Evolutionary conservation across 2,329 filamentous ascomycete genomes (phyloP).

Genomic region (Colletotrichum tropicicola): DNA sequence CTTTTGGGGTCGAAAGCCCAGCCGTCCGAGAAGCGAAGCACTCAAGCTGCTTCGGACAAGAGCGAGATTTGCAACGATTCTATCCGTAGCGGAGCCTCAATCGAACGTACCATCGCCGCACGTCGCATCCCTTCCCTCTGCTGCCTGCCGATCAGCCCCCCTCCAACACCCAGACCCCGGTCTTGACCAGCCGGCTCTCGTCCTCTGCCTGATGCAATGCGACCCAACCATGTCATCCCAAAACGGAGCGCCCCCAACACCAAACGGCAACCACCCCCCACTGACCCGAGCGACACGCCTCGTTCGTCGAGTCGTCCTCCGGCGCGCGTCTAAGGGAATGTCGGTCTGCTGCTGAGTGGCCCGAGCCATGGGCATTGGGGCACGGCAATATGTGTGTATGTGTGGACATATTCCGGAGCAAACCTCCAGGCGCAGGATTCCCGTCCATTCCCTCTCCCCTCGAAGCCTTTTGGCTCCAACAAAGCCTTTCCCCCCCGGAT

Average conservation of each 20-base stretch:
- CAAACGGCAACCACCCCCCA: neutral
- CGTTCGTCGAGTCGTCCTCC: neutral
- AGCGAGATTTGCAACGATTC: too few relatives aligned
- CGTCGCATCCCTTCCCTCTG: neutral
- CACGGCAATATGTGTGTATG: neutral
- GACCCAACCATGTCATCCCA: neutral
- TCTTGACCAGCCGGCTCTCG: constrained; percentile 1
- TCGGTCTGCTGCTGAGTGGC: neutral
- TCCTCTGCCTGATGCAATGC: constrained; percentile 1
- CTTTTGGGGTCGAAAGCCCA: too few relatives aligned
- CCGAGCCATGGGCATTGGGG: neutral
- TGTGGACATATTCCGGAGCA: too few relatives aligned
- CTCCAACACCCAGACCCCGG: neutral
- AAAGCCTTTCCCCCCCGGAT: neutral
- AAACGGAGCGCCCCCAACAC: neutral
- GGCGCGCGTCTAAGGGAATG: too few relatives aligned
- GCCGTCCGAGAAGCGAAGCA: too few relatives aligned
- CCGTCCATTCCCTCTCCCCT: too few relatives aligned
- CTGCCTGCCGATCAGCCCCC: constrained; percentile 4
- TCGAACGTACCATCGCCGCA: neutral
- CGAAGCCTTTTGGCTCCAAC: neutral
- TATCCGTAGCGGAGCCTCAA: too few relatives aligned
- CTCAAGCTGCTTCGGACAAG: too few relatives aligned
- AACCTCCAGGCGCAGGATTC: neutral
- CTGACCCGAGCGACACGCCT: neutral